Percentiles rank a stretch among this genome's conserved stretches.
phyloP scores from a whole-genome alignment of 2,329 filamentous ascomycete genomes.

The Cordyceps javanica region DNA sequence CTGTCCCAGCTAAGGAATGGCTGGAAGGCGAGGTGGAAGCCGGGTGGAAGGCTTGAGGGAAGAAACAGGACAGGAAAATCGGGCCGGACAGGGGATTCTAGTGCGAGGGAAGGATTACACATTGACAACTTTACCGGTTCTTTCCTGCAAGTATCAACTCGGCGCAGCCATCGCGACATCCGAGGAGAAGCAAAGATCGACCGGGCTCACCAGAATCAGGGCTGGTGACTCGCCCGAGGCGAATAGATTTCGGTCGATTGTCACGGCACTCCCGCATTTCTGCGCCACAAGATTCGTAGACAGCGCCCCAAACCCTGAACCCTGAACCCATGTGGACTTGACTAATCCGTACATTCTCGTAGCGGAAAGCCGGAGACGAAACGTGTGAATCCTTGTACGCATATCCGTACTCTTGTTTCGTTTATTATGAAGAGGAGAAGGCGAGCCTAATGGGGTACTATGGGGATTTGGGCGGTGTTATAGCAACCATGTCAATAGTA shows the following conservation, averaged over 20 bases:
- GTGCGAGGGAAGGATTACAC: background rate
- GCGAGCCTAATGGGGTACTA: background rate
- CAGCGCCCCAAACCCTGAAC: background rate
- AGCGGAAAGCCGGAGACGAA: background rate
- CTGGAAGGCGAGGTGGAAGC: background rate
- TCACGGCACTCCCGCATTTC: background rate
- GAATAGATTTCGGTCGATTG: background rate
- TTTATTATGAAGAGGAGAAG: background rate
- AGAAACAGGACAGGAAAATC: too few relatives aligned
- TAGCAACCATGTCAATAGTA: background rate
- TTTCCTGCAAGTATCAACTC: background rate
- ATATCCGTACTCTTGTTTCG: background rate
- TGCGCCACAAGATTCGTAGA: background rate
- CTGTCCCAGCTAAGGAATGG: background rate
- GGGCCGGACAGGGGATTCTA: background rate
- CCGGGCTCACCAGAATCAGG: background rate
- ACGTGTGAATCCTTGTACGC: background rate
- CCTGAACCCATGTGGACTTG: background rate
- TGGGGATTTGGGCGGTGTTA: constrained; percentile 1
- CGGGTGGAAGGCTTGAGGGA: background rate
- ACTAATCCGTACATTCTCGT: background rate
- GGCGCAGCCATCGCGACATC: background rate
- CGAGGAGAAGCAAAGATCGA: background rate
- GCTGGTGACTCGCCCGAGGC: too few relatives aligned
- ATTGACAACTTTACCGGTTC: background rate